Base-by-base conservation (phyloP, 306 rosid species). In the Prunus padus region DNA sequence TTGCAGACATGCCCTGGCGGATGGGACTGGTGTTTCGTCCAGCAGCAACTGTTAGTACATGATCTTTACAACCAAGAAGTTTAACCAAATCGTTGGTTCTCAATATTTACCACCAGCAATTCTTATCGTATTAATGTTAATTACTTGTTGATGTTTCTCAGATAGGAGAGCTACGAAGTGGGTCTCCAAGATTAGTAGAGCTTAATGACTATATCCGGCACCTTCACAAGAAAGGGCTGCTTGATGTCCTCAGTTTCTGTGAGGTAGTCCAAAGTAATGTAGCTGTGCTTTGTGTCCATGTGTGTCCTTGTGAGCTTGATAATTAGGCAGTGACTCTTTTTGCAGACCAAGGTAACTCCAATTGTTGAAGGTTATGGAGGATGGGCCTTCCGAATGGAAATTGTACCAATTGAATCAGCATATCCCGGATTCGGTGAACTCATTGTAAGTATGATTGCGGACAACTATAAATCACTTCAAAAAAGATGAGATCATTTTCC, bases 321-420 rank as follows among this genome's bases (percentile, higher is more conserved):
- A 64, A 54, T 50, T 72, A 67, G 56, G 75, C 57, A 28, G 2
- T 69, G 52, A 69, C 68, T 82, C 72, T 73, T 79, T 69, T 46
- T 82, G 86, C 95, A 95, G 99, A 95, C 98, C 76, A 92, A 89
- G 89, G 97, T 95, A 77, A 95, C 99, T 75, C 99, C 99, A 16
- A 86, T 95, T 55, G 99, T 95, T 65, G 97, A 95, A 88, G 99
- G 96, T 61, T 95, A 92, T 77, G 99, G 99, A 82, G 97, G 99
- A 89, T 95, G 99, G 97, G 98, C 98, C 77, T 84, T 95, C 31
- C 88, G 97, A 56, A 81, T 83, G 87, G 99, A 95, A 89, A 90
- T 95, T 81, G 99, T 95, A 73, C 89, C 99, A 37, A 92, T 95
- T 71, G 99, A 95, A 84, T 95, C 99, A 19, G 99, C 99, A 69